These are phyloP conservation scores for Aspergillus coremiiformis DNA, from an alignment of 495 filamentous ascomycete species.

Conservation along the genomic window DNA sequence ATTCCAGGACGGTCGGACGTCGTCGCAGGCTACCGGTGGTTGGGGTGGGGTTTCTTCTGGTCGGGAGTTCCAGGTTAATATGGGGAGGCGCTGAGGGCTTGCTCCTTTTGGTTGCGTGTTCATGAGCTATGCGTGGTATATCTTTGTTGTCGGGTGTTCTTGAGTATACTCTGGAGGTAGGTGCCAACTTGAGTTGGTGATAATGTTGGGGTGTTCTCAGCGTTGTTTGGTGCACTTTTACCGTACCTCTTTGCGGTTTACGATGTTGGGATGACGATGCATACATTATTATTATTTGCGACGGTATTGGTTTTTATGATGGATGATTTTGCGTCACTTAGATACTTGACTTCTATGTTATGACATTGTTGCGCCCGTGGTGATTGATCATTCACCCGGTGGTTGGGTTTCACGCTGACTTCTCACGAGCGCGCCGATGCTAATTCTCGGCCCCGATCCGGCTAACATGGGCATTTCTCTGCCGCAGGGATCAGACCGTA, in stretches of 20 bases:
- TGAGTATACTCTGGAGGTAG: background rate
- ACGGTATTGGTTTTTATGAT: background rate
- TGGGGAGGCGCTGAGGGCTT: background rate
- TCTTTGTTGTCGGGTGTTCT: background rate
- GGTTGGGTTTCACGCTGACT: background rate
- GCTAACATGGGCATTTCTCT: background rate
- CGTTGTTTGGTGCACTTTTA: too few relatives aligned
- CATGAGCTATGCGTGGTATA: background rate
- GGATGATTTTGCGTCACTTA: background rate
- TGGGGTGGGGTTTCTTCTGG: conserved; percentile 5
- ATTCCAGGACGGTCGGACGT: conserved; percentile 26
- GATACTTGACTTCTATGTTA: background rate
- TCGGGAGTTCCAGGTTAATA: background rate
- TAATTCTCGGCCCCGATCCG: background rate
- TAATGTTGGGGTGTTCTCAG: background rate
- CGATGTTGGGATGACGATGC: background rate
- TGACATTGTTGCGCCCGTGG: background rate
- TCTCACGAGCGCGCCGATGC: background rate
- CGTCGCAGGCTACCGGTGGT: background rate
- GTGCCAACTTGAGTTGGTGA: background rate
- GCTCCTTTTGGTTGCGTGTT: background rate
- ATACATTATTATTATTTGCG: background rate
- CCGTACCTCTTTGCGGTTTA: background rate
- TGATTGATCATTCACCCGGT: background rate
- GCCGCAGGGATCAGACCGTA: background rate